Percentiles rank a stretch among this genome's conserved stretches.
Conservation (phyloP, 768 basidiomycete genomes). For the Xerocomellus chrysenteron region DNA sequence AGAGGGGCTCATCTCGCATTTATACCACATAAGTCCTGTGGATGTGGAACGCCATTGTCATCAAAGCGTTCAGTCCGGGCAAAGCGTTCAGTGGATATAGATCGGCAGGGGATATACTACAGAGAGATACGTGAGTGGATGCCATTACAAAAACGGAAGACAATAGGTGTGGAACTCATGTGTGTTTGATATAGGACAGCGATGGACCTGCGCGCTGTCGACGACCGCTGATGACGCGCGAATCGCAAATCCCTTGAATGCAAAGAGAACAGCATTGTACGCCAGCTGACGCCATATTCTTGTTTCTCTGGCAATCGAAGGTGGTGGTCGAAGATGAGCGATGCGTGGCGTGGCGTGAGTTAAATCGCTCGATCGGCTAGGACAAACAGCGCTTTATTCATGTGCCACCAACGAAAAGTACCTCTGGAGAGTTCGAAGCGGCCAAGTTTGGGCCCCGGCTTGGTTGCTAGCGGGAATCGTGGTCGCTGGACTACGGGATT, state of each 20-base stretch:
- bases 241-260: neutral
- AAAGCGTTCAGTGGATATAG: neutral
- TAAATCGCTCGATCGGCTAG: neutral
- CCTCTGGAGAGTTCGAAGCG: neutral
- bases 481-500: too few species aligned
- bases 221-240: neutral
- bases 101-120: neutral
- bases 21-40: constrained; percentile 7
- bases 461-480: too few species aligned
- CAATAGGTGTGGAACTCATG: constrained; percentile 11
- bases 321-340: neutral
- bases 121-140: neutral
- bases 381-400: neutral
- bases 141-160: neutral
- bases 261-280: neutral
- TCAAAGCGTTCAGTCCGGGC: constrained; percentile 10
- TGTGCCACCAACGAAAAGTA: neutral
- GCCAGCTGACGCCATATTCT: neutral
- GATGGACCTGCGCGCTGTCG: neutral
- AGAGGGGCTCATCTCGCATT: neutral
- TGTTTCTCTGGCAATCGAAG: neutral
- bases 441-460: neutral
- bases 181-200: neutral
- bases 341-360: neutral
- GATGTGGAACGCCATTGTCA: constrained; percentile 6